Conservation (phyloP, 192 early-diverging fungal species). For the Lunasporangiospora selenospora region DNA sequence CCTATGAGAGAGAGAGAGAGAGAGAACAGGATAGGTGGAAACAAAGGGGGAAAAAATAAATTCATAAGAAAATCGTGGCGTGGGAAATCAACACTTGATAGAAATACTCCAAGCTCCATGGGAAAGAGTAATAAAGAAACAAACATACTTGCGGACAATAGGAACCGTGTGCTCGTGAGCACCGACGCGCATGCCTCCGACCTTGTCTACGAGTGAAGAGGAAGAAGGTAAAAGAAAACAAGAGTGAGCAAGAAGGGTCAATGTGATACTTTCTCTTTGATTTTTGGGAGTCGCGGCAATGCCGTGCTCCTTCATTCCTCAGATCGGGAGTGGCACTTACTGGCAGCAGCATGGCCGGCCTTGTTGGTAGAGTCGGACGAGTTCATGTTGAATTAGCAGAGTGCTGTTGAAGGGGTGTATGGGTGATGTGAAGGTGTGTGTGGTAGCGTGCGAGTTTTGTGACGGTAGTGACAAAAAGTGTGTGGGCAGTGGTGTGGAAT, state of each 20-base stretch:
- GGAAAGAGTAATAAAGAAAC: not conserved
- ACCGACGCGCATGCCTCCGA: constrained; percentile 38
- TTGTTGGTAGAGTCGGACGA: constrained; percentile 33
- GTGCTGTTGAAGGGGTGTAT: not conserved
- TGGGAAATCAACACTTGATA: too few relatives aligned
- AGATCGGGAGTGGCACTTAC: too few relatives aligned
- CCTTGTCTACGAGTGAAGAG: constrained; percentile 11
- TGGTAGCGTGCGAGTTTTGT: too few relatives aligned
- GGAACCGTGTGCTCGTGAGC: constrained; percentile 35
- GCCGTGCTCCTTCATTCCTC: too few relatives aligned
- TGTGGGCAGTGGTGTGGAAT: too few relatives aligned
- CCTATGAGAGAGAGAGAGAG: constrained; percentile 1
- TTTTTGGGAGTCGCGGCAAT: too few relatives aligned
- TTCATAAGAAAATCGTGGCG: not conserved
- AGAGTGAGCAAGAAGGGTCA: not conserved
- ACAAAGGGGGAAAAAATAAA: not conserved
- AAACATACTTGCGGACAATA: constrained; percentile 46
- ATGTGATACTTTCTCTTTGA: not conserved
- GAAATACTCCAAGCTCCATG: not conserved
- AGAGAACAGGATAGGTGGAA: not conserved
- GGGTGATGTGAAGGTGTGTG: not conserved
- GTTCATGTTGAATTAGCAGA: constrained; percentile 15
- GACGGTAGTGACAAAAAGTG: too few relatives aligned
- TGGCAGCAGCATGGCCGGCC: constrained; percentile 25
- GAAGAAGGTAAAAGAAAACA: not conserved